These are phyloP conservation scores for Exophiala lecanii-corni DNA, from an alignment of 2,329 filamentous ascomycete species.

Conservation along the genomic window DNA sequence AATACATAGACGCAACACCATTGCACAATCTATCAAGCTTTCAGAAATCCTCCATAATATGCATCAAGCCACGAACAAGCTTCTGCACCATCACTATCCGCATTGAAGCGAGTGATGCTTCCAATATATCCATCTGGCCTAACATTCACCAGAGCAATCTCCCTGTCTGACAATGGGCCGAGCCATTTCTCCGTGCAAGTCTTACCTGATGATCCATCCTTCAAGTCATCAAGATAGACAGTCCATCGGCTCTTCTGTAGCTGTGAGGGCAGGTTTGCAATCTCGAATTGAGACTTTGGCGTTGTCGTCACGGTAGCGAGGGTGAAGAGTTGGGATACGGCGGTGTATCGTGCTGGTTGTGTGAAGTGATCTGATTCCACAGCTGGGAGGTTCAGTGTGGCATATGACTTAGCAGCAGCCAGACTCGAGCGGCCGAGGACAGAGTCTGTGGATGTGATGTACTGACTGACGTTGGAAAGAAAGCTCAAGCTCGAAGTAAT, in stretches of 20 bases:
- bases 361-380: conserved; percentile 62
- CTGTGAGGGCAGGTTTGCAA: conserved; percentile 58
- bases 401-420: conserved; percentile 59
- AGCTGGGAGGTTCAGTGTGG: conserved; percentile 51
- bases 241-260: conserved; percentile 66
- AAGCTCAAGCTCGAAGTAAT: conserved; percentile 54
- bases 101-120: conserved; percentile 47
- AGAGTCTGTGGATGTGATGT: conserved; percentile 48
- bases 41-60: conserved; percentile 48
- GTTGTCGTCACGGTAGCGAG: conserved; percentile 64
- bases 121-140: conserved; percentile 72
- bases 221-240: conserved; percentile 65
- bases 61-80: conserved; percentile 46
- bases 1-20: too few species aligned
- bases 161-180: conserved; percentile 51
- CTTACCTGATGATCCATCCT: conserved; percentile 48
- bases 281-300: conserved; percentile 59
- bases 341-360: conserved; percentile 63
- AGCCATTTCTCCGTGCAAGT: conserved; percentile 66
- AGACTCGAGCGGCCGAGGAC: conserved; percentile 58
- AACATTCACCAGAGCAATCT: conserved; percentile 63
- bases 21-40: conserved; percentile 14
- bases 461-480: conserved; percentile 55
- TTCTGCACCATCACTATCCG: conserved; percentile 30
- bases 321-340: conserved; percentile 65